These are phyloP conservation scores for Elaeagnus macrophylla DNA, from an alignment of 306 rosid genomes.

Conservation along the genomic window DNA sequence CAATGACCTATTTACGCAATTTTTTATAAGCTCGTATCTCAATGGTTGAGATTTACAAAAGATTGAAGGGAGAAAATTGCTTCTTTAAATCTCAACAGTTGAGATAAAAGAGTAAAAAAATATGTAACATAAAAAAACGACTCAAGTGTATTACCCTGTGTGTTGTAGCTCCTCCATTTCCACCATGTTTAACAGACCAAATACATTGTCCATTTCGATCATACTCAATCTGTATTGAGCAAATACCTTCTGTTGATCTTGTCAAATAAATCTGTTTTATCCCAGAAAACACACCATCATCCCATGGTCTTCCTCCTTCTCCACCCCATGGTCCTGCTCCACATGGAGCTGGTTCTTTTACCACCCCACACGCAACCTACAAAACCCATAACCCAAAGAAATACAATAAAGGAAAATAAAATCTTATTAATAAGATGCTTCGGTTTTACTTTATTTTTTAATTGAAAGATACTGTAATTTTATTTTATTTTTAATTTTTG, in stretches of 20 bases:
- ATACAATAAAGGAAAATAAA: too few relatives aligned
- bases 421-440: too few relatives aligned
- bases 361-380: conserved; percentile 54
- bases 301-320: conserved; percentile 87
- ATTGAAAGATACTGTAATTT: too few relatives aligned
- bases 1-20: too few relatives aligned
- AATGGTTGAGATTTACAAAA: too few relatives aligned
- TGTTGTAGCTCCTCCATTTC: conserved; percentile 46
- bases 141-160: conserved; percentile 57
- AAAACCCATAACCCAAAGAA: neutral
- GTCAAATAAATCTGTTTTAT: conserved; percentile 75
- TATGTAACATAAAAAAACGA: too few relatives aligned
- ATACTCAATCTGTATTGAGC: conserved; percentile 81
- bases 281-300: conserved; percentile 84
- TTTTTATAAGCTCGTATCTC: too few relatives aligned
- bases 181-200: conserved; percentile 90
- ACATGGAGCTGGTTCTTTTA: conserved; percentile 76
- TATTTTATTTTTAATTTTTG: too few relatives aligned
- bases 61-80: too few relatives aligned
- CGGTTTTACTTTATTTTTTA: too few relatives aligned
- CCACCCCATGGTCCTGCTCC: conserved; percentile 99
- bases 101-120: too few relatives aligned
- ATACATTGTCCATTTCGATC: conserved; percentile 78
- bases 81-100: too few relatives aligned
- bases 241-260: conserved; percentile 54